These are phyloP conservation scores for Articulospora tetracladia DNA, from an alignment of 495 filamentous ascomycete species.

Conservation along the genomic window DNA sequence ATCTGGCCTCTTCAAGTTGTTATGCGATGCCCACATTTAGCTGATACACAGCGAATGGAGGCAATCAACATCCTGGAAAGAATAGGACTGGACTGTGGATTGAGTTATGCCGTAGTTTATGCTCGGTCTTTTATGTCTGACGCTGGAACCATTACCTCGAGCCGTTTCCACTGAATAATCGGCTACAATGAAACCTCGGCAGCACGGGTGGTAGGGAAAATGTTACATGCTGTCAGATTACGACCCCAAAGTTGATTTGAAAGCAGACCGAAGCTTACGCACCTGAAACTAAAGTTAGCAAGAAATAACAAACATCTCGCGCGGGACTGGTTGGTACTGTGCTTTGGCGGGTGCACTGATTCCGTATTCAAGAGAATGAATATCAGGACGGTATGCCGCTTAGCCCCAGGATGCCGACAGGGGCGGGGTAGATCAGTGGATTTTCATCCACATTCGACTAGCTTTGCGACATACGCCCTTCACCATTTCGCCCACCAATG, in stretches of 20 bases:
- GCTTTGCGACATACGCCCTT: neutral
- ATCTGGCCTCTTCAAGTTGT: conserved; percentile 5
- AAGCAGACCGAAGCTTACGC: no score
- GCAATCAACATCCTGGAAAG: neutral
- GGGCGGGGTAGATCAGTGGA: neutral
- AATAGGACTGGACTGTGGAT: conserved; percentile 2
- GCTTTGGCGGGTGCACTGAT: no score
- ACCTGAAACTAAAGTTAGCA: no score
- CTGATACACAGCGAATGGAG: neutral
- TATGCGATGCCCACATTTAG: neutral
- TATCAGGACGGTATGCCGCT: neutral
- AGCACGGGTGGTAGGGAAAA: no score
- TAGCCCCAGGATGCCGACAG: neutral
- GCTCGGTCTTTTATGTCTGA: neutral
- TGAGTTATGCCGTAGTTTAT: conserved; percentile 4
- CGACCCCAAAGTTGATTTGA: no score
- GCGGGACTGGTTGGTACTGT: no score
- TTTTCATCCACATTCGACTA: neutral
- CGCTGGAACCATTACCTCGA: neutral
- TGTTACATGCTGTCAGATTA: no score
- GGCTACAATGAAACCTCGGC: no score
- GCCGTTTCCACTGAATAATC: no score
- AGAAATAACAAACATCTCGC: no score
- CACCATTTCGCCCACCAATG: neutral
- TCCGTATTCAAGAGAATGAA: no score